A percentile compares a stretch with the other conserved stretches of the same genome.
Conservation (phyloP, 2,329 filamentous ascomycete species). For the Nemania serpens region DNA sequence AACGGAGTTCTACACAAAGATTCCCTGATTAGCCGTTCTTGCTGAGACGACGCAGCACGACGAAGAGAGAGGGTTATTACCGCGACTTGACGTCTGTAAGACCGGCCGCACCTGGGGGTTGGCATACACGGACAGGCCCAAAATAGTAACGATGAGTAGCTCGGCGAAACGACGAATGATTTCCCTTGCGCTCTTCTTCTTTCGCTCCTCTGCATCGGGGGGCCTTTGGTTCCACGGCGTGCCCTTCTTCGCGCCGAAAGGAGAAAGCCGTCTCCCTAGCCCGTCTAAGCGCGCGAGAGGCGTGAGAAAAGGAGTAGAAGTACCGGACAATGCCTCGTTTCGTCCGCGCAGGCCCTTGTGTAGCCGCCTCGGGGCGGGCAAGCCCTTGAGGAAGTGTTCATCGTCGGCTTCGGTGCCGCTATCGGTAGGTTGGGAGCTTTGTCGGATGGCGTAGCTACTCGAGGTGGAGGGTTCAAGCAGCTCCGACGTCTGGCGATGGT, state of each 20-base stretch:
- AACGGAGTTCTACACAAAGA: constrained; percentile 48
- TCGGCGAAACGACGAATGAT: constrained; percentile 59
- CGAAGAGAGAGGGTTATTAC: constrained; percentile 42
- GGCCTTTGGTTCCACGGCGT: constrained; percentile 26
- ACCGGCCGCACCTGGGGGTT: constrained; percentile 54
- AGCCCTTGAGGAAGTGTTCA: constrained; percentile 82
- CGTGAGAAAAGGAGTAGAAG: constrained; percentile 60
- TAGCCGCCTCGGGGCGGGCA: constrained; percentile 78
- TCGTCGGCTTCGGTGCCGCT: constrained; percentile 96
- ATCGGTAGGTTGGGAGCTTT: constrained; percentile 72
- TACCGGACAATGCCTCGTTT: constrained; percentile 58
- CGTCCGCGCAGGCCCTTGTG: constrained; percentile 77
- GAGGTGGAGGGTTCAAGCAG: constrained; percentile 57
- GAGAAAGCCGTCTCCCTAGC: constrained; percentile 38
- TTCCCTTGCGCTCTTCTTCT: constrained; percentile 56
- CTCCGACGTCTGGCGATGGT: constrained; percentile 63
- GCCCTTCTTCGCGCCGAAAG: constrained; percentile 32
- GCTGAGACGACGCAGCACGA: not conserved
- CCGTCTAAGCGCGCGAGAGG: constrained; percentile 50
- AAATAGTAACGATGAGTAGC: constrained; percentile 53
- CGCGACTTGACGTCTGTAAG: constrained; percentile 53
- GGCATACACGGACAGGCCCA: constrained; percentile 54
- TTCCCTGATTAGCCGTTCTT: constrained; percentile 10
- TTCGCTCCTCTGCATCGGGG: constrained; percentile 42
- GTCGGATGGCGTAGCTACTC: constrained; percentile 51